These are phyloP conservation scores for Clarireedia homoeocarpa DNA, from an alignment of 2,329 filamentous ascomycete species.

Conservation along the genomic window DNA sequence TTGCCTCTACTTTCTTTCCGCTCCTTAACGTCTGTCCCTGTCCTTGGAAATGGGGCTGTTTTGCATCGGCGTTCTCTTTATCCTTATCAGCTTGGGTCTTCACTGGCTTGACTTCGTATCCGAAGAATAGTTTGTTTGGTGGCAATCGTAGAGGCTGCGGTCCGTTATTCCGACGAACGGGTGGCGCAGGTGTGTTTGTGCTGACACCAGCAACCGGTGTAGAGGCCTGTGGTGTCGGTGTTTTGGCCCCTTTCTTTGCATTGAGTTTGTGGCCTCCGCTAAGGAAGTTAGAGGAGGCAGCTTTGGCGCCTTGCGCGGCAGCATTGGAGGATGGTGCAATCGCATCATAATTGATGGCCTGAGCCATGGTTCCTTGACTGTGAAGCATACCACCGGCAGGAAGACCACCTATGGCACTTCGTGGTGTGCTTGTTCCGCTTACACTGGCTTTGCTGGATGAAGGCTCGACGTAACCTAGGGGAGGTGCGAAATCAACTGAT, in stretches of 20 bases:
- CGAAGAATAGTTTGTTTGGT: constrained; percentile 91
- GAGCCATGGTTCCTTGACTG: constrained; percentile 87
- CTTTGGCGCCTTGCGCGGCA: constrained; percentile 53
- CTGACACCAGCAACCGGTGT: constrained; percentile 60
- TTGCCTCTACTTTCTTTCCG: constrained; percentile 49
- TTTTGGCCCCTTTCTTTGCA: constrained; percentile 73
- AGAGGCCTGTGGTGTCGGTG: constrained; percentile 61
- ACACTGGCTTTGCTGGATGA: constrained; percentile 39
- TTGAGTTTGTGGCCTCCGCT: constrained; percentile 75
- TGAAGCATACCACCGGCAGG: constrained; percentile 70
- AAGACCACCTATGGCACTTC: constrained; percentile 55
- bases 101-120: constrained; percentile 84
- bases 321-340: constrained; percentile 73
- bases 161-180: constrained; percentile 54
- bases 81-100: constrained; percentile 69
- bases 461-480: constrained; percentile 89
- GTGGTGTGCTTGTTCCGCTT: constrained; percentile 82
- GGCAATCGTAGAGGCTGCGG: constrained; percentile 79
- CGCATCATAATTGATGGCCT: constrained; percentile 91
- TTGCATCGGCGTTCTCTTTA: constrained; percentile 55
- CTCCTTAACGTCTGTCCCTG: constrained; percentile 73
- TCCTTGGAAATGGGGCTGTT: constrained; percentile 71
- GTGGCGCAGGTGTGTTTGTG: constrained; percentile 24
- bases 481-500: constrained; percentile 90
- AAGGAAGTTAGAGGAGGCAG: constrained; percentile 68